Percentiles rank a stretch among this genome's conserved stretches.
Conservation (phyloP, 306 rosid species). For the Ochetophila trinervis region DNA sequence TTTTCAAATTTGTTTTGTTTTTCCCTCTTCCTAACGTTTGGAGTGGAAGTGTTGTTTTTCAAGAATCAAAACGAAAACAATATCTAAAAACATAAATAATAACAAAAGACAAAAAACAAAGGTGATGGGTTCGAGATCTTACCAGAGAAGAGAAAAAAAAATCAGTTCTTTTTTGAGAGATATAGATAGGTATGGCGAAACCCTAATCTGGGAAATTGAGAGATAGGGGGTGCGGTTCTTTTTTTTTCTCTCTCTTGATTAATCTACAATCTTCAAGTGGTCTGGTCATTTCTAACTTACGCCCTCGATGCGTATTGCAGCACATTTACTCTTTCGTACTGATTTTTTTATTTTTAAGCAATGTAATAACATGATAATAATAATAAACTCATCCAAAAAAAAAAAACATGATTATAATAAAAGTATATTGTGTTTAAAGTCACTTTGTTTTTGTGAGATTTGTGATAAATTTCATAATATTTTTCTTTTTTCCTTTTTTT, state of each 20-base stretch:
- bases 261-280: neutral
- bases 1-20: neutral
- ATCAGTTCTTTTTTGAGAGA: constrained; percentile 2
- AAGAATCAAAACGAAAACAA: constrained; percentile 12
- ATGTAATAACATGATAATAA: no score
- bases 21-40: neutral
- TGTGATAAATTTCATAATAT: no score
- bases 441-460: no score
- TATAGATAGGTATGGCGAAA: constrained; percentile 26
- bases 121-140: constrained; percentile 13
- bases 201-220: constrained; percentile 42
- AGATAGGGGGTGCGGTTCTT: neutral
- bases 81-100: neutral
- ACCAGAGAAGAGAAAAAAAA: constrained; percentile 5
- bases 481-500: no score
- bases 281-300: neutral
- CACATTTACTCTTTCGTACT: neutral
- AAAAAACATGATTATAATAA: no score
- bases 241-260: neutral
- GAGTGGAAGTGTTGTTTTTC: neutral
- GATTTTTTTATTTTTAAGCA: no score
- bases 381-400: no score
- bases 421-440: no score
- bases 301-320: constrained; percentile 3
- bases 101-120: neutral